Evolutionary conservation across 805 yeast genomes (phyloP).

Genomic region (Candida mattraensis): DNA sequence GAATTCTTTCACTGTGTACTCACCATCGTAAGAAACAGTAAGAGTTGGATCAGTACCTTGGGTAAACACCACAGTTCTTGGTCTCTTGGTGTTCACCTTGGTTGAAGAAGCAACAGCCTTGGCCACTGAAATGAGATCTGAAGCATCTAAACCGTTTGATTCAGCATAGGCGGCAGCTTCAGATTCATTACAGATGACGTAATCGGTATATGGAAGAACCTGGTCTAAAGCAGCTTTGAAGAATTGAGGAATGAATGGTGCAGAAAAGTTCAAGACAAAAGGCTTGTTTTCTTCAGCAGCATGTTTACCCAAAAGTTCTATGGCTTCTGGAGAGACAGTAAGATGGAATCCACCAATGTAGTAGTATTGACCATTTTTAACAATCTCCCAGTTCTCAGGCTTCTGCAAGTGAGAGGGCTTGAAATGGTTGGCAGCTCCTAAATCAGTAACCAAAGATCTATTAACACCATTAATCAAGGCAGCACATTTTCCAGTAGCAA

Average conservation of each 20-base stretch:
- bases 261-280: constrained; percentile 84
- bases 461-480: constrained; percentile 80
- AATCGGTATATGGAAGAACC: constrained; percentile 84
- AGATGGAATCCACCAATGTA: constrained; percentile 99
- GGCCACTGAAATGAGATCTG: constrained; percentile 75
- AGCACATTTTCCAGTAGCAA: constrained; percentile 97
- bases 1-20: constrained; percentile 49
- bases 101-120: constrained; percentile 76
- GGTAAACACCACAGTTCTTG: constrained; percentile 89
- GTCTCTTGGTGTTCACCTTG: constrained; percentile 63
- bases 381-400: constrained; percentile 86
- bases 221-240: constrained; percentile 88
- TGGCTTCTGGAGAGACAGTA: constrained; percentile 96
- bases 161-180: constrained; percentile 96
- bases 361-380: constrained; percentile 76
- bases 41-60: constrained; percentile 94
- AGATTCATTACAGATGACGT: constrained; percentile 91
- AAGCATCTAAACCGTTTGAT: constrained; percentile 64
- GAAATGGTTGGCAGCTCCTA: constrained; percentile 98
- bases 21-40: constrained; percentile 61
- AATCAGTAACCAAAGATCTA: constrained; percentile 93
- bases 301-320: constrained; percentile 83
- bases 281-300: constrained; percentile 48
- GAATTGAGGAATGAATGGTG: constrained; percentile 95
- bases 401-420: constrained; percentile 81